Evolutionary conservation across 1,284 basidiomycete genomes (phyloP), one percentile per base, ranked within the genome.

Genomic region (Neonothopanus nambi): DNA sequence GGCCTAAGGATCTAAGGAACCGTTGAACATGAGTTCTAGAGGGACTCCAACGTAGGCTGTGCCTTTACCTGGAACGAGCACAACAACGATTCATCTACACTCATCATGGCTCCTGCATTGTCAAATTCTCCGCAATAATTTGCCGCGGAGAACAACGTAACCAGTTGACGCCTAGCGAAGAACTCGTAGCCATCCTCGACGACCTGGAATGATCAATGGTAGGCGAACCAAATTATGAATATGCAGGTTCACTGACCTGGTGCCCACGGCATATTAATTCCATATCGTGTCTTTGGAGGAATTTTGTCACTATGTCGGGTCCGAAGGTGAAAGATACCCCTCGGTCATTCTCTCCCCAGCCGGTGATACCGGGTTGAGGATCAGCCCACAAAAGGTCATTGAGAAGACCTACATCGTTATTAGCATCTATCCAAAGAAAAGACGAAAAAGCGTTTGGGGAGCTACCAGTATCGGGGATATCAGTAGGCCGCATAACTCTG

Each of bases 61-160:
- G 15, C 28, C 45, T 36, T 58, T 60, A 95, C 93, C 76, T 98
- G 95, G 92, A 99, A 99, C 13, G 95, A 98, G 75, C 96, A 99
- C 59, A 99, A 74, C 61, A 99, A 72, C 6, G 95, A 97, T 76
- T 99, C 96, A 69, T 98, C 96, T 49, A 99, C 96, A 67, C 92
- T 95, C 97, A 99, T 99, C 96, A 99, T 98, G 23, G 96, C 96
- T 37, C 96, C 96, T n/a, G 95, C 95, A 69, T 99, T 99, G 75
- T 99, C 97, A 67, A 99, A 99, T 77, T 97, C 93, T 65, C 93
- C 94, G 68, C 93, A 97, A 70, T 98, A 97, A 79, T 98, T 98
- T 56, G 96, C 96, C 53, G 96, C 96, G 15, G 93, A 96, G 78
- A 99, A 99, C 41, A 99, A 74, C 17, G 96, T 99, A 61, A 99